phyloP scores from a whole-genome alignment of 2,329 filamentous ascomycete genomes.

The Setomelanomma holmii region DNA sequence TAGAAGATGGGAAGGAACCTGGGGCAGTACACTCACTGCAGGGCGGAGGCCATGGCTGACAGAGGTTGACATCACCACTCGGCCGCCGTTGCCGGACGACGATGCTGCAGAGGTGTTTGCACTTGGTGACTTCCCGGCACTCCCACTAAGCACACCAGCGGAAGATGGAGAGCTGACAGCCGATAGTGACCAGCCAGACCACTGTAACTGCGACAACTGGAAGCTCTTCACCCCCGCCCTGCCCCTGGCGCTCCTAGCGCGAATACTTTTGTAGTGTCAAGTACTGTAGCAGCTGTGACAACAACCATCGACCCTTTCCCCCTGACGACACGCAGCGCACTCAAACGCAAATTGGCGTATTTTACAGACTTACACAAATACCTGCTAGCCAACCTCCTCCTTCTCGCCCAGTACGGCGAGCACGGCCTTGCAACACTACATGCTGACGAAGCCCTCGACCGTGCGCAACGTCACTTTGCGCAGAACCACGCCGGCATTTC shows the following conservation, averaged over 20 bases:
- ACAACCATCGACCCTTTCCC: neutral
- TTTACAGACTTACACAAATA: neutral
- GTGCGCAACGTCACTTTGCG: neutral
- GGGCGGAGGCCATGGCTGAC: too few relatives aligned
- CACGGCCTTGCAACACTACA: neutral
- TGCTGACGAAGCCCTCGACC: neutral
- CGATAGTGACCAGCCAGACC: neutral
- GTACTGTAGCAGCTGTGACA: neutral
- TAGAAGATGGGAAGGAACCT: too few relatives aligned
- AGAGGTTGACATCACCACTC: too few relatives aligned
- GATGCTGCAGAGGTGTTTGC: neutral
- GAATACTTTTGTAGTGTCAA: too few relatives aligned
- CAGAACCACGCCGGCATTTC: neutral
- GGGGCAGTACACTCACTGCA: too few relatives aligned
- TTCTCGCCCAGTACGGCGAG: neutral
- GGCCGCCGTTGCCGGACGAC: neutral
- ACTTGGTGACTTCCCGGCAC: neutral
- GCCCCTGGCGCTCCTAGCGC: too few relatives aligned
- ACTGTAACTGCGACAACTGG: neutral
- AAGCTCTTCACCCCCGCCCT: too few relatives aligned
- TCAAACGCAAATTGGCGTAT: neutral
- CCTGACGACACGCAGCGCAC: neutral
- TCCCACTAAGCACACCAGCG: neutral
- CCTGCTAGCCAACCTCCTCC: neutral
- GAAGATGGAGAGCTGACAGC: neutral